Evolutionary conservation across 495 filamentous ascomycete species (phyloP).

Genomic region (Penicillium lividum): DNA sequence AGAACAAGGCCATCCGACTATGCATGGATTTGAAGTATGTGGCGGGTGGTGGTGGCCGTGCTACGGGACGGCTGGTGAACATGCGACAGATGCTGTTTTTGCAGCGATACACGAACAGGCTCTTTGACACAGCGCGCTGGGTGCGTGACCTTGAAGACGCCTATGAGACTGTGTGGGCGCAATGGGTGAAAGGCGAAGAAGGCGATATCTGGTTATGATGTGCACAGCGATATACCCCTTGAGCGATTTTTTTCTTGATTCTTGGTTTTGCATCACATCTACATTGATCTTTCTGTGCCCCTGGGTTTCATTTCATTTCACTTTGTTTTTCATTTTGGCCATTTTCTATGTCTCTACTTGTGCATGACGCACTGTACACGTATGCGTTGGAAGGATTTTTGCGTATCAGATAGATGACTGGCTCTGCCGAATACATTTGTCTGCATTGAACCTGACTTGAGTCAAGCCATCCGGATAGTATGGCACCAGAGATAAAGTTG

Average conservation of each 20-base stretch:
- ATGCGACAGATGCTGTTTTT: slow-evolving; percentile 78
- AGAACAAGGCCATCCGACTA: slow-evolving; percentile 73
- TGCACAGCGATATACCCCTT: slow-evolving; percentile 43
- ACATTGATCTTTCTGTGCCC: slow-evolving; percentile 1
- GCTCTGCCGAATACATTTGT: not conserved
- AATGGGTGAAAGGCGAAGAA: slow-evolving; percentile 82
- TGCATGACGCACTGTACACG: not conserved
- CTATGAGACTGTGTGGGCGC: slow-evolving; percentile 83
- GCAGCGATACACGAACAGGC: slow-evolving; percentile 74
- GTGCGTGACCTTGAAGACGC: slow-evolving; percentile 87
- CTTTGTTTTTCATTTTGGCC: not conserved
- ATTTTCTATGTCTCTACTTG: not conserved
- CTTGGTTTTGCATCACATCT: slow-evolving; percentile 3
- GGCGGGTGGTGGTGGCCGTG: slow-evolving; percentile 52
- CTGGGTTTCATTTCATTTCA: not conserved
- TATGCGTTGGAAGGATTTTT: not conserved
- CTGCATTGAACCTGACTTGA: too few species aligned
- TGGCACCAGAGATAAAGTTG: too few species aligned
- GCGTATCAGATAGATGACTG: not conserved
- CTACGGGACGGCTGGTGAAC: slow-evolving; percentile 67
- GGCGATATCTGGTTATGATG: slow-evolving; percentile 81
- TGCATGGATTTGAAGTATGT: slow-evolving; percentile 67
- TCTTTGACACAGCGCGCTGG: slow-evolving; percentile 94
- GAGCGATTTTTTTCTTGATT: slow-evolving; percentile 27
- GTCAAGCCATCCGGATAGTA: too few species aligned